phyloP scores from a whole-genome alignment of 352 stramenopile species.

The Pythium diclinum region DNA sequence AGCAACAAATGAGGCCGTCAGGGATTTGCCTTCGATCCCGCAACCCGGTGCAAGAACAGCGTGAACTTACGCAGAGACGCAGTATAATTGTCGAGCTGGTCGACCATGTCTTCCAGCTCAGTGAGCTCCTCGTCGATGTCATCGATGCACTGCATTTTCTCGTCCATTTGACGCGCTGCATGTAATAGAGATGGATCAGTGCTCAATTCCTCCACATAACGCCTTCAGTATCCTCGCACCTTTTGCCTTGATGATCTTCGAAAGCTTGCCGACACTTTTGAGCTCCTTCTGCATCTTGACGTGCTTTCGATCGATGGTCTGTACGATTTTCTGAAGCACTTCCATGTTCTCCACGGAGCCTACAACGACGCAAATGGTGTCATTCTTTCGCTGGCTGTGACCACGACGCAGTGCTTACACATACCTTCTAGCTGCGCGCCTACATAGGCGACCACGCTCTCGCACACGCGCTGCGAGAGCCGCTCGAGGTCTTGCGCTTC shows the following conservation, averaged over 20 bases:
- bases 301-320: slow-evolving; percentile 64
- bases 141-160: slow-evolving; percentile 78
- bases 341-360: slow-evolving; percentile 76
- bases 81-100: slow-evolving; percentile 82
- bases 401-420: not conserved
- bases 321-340: slow-evolving; percentile 59
- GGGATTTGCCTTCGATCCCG: slow-evolving; percentile 2
- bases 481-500: slow-evolving; percentile 55
- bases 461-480: slow-evolving; percentile 65
- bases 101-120: slow-evolving; percentile 85
- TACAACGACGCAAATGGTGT: slow-evolving; percentile 21
- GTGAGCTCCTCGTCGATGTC: slow-evolving; percentile 83
- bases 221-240: slow-evolving; percentile 29
- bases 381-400: not conserved
- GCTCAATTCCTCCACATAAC: not conserved
- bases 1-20: not conserved
- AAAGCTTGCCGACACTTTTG: slow-evolving; percentile 59
- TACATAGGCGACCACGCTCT: slow-evolving; percentile 66
- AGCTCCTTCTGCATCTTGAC: slow-evolving; percentile 53
- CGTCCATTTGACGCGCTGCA: slow-evolving; percentile 51
- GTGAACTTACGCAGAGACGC: slow-evolving; percentile 54
- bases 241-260: slow-evolving; percentile 63
- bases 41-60: not conserved
- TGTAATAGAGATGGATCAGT: not conserved
- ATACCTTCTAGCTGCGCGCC: slow-evolving; percentile 62